Evolutionary conservation across 1,139 yeast genomes (phyloP).

Genomic region (Taphrina deformans): DNA sequence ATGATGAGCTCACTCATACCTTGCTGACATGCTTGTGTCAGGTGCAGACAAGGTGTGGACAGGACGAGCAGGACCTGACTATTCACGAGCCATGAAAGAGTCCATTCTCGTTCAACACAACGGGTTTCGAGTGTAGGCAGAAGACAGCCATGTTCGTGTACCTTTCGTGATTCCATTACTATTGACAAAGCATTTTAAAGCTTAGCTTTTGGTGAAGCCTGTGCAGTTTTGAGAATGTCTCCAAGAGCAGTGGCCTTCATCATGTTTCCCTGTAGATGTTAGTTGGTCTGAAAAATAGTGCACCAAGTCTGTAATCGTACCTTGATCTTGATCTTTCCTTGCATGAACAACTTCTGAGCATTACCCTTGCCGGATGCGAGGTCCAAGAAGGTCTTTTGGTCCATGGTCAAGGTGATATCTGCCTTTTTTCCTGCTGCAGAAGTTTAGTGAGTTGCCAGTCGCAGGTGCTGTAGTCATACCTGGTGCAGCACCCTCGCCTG

Average conservation of each 20-base stretch:
- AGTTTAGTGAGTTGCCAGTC: neutral
- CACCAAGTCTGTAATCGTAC: neutral
- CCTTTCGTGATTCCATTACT: too few relatives aligned
- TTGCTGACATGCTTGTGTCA: neutral
- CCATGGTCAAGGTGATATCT: conserved; percentile 65
- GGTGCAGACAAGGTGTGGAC: too few relatives aligned
- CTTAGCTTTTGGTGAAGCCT: conserved; percentile 22
- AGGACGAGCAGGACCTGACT: too few relatives aligned
- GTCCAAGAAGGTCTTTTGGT: conserved; percentile 61
- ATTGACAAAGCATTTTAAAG: conserved; percentile 8
- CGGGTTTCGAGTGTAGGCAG: too few relatives aligned
- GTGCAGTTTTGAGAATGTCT: conserved; percentile 30
- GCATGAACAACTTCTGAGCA: conserved; percentile 79
- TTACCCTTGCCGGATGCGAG: conserved; percentile 74
- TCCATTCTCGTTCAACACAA: too few relatives aligned
- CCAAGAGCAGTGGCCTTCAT: conserved; percentile 33
- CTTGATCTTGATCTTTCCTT: conserved; percentile 71
- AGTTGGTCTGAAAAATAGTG: neutral
- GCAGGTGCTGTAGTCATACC: neutral
- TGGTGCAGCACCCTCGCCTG: conserved; percentile 51
- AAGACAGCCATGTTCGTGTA: too few relatives aligned
- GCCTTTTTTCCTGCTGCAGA: conserved; percentile 50
- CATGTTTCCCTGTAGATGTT: conserved; percentile 28
- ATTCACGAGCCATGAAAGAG: too few relatives aligned
- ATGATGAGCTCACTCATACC: conserved; percentile 1